Percentiles rank a stretch among this genome's conserved stretches.
Conservation (phyloP, 768 basidiomycete genomes). For the Serendipita vermifera region DNA sequence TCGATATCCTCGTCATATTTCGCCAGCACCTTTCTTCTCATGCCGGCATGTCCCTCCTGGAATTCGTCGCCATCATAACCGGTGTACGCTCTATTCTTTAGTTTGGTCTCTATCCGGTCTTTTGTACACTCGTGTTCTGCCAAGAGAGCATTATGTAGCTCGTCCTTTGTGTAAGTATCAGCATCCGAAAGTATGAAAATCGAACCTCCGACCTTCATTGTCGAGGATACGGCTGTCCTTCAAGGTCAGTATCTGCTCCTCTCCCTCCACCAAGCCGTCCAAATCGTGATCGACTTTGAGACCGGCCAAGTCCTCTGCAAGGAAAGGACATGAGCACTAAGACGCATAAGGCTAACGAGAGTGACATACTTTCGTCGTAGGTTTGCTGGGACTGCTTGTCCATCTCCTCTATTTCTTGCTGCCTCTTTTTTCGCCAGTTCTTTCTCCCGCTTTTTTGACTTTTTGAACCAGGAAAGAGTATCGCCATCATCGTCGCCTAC, state of each 20-base stretch:
- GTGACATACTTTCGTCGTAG: constrained; percentile 85
- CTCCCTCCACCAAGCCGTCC: constrained; percentile 82
- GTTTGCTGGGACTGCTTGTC: constrained; percentile 63
- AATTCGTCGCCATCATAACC: constrained; percentile 98
- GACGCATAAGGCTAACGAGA: neutral
- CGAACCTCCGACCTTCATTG: constrained; percentile 57
- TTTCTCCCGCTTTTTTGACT: constrained; percentile 80
- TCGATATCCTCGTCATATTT: constrained; percentile 92
- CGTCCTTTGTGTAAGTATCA: constrained; percentile 60
- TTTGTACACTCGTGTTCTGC: constrained; percentile 74
- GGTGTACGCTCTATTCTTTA: constrained; percentile 79
- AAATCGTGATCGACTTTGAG: constrained; percentile 95
- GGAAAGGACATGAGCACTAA: neutral
- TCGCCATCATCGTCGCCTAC: constrained; percentile 44
- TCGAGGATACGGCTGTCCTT: constrained; percentile 94
- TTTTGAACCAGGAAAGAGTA: constrained; percentile 82
- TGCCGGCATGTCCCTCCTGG: constrained; percentile 52
- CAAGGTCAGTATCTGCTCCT: constrained; percentile 89
- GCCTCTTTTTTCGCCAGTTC: constrained; percentile 73
- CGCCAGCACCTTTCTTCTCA: constrained; percentile 68
- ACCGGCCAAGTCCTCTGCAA: constrained; percentile 73
- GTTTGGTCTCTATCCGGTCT: constrained; percentile 73
- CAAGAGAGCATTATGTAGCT: constrained; percentile 90
- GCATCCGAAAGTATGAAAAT: neutral
- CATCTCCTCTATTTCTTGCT: constrained; percentile 71